Conservation (phyloP, 768 basidiomycete genomes). For the Trametes gibbosa region DNA sequence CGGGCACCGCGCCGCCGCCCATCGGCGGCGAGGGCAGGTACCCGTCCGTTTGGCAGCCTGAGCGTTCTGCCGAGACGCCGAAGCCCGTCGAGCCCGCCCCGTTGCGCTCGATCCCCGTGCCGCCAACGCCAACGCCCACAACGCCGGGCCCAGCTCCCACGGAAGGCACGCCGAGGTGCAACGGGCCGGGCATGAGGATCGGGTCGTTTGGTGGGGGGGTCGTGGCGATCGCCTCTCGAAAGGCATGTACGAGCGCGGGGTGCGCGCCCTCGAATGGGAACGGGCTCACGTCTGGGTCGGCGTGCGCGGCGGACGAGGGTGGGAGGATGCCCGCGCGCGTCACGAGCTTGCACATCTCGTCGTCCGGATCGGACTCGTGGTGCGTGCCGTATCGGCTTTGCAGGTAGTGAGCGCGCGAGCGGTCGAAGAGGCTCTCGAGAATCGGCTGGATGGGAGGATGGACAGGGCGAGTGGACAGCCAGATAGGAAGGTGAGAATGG, state of each 20-base stretch:
- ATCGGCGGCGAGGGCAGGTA: neutral
- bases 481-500: neutral
- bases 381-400: slow-evolving; percentile 34
- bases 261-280: slow-evolving; percentile 27
- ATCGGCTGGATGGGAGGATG: slow-evolving; percentile 39
- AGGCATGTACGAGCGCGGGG: slow-evolving; percentile 20
- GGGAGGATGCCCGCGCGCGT: slow-evolving; percentile 20
- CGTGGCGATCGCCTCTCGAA: slow-evolving; percentile 22
- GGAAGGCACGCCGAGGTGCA: slow-evolving; percentile 8
- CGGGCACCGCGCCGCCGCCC: neutral
- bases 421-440: slow-evolving; percentile 53
- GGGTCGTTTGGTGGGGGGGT: slow-evolving; percentile 19
- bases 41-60: slow-evolving; percentile 13
- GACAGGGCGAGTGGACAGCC: neutral
- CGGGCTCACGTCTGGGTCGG: slow-evolving; percentile 5
- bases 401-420: slow-evolving; percentile 45
- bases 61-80: slow-evolving; percentile 17
- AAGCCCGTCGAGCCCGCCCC: slow-evolving; percentile 7
- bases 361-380: slow-evolving; percentile 17
- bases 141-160: neutral
- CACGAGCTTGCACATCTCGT: slow-evolving; percentile 26
- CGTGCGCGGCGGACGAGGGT: neutral
- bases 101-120: slow-evolving; percentile 1
- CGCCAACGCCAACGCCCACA: too few relatives aligned
- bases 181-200: slow-evolving; percentile 16